Conservation (phyloP, 805 yeast species). For the Sugiyamaella chiloensis region DNA sequence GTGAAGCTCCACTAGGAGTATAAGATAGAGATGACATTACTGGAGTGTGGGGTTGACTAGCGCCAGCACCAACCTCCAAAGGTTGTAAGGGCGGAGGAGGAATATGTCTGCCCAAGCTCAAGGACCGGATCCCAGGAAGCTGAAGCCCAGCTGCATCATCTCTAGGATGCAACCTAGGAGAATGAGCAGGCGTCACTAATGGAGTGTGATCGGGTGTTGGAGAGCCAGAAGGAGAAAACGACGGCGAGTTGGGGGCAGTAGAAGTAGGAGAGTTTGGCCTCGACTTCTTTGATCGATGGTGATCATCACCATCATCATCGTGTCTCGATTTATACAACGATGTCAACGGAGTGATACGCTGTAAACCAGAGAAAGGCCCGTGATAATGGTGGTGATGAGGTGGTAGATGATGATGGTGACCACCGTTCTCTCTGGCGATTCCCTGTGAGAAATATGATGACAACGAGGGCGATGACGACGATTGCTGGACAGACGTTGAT, state of each 20-base stretch:
- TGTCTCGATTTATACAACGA: conserved; percentile 24
- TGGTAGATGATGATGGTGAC: conserved; percentile 23
- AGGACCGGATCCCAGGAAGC: conserved; percentile 38
- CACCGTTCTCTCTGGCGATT: conserved; percentile 12
- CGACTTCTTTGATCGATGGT: conserved; percentile 36
- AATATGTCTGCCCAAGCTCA: conserved; percentile 24
- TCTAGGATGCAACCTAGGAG: conserved; percentile 42
- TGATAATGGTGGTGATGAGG: conserved; percentile 28
- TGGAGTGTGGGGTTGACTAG: not conserved
- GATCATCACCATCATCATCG: conserved; percentile 28
- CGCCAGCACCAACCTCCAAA: conserved; percentile 22
- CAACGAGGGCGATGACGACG: conserved; percentile 25
- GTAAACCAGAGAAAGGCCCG: conserved; percentile 23
- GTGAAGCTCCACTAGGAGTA: not conserved
- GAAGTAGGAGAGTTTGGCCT: conserved; percentile 42
- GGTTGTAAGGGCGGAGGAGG: conserved; percentile 27
- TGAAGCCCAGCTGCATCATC: conserved; percentile 34
- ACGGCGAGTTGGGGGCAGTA: conserved; percentile 44
- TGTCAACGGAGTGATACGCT: conserved; percentile 31
- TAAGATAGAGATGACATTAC: not conserved
- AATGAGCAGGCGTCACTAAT: conserved; percentile 44
- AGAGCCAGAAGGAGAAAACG: conserved; percentile 35
- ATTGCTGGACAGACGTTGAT: conserved; percentile 10
- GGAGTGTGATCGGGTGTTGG: conserved; percentile 45
- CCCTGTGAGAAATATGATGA: conserved; percentile 24